Percentiles rank a stretch among this genome's conserved stretches.
These are phyloP conservation scores for Micractinium sp. DNA, from an alignment of 139 green algal species.

Conservation along the genomic window DNA sequence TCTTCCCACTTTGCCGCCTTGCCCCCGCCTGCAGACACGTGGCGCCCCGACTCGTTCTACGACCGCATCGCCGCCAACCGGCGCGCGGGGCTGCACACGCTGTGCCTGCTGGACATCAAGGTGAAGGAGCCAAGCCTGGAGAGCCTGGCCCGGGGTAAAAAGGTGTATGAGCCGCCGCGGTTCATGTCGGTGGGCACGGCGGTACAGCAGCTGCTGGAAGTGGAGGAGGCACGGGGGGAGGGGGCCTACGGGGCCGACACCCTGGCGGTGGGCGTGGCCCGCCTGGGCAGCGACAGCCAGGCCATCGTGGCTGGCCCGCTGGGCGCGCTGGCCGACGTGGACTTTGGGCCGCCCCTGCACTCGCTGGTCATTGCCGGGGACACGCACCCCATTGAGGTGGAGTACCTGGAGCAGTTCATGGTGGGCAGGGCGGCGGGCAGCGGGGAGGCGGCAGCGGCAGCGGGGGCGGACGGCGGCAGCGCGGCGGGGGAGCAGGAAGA, in stretches of 20 bases:
- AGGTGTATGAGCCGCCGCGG: slow-evolving; percentile 90
- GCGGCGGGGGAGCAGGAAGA: background rate
- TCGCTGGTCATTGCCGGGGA: slow-evolving; percentile 84
- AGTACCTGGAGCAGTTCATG: slow-evolving; percentile 58
- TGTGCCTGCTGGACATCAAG: slow-evolving; percentile 97
- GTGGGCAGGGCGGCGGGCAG: background rate
- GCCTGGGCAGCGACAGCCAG: slow-evolving; percentile 76
- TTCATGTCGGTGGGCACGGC: slow-evolving; percentile 72
- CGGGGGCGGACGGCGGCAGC: background rate
- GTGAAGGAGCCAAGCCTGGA: slow-evolving; percentile 88
- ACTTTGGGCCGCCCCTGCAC: slow-evolving; percentile 94
- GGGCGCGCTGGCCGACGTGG: slow-evolving; percentile 72
- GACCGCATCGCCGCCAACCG: slow-evolving; percentile 73
- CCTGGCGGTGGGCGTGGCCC: slow-evolving; percentile 83
- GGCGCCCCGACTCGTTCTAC: slow-evolving; percentile 94
- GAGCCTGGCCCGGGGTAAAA: slow-evolving; percentile 81
- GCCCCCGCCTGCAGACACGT: slow-evolving; percentile 68
- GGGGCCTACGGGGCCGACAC: slow-evolving; percentile 74
- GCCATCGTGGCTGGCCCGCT: slow-evolving; percentile 78
- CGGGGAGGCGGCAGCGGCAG: background rate
- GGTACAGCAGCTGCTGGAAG: slow-evolving; percentile 89
- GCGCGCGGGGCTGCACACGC: slow-evolving; percentile 87
- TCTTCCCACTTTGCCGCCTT: background rate
- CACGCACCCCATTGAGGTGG: slow-evolving; percentile 70
- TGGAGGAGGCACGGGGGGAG: slow-evolving; percentile 75